Evolutionary conservation across 2,329 filamentous ascomycete species (phyloP).

Genomic region (Fusarium nematophilum): DNA sequence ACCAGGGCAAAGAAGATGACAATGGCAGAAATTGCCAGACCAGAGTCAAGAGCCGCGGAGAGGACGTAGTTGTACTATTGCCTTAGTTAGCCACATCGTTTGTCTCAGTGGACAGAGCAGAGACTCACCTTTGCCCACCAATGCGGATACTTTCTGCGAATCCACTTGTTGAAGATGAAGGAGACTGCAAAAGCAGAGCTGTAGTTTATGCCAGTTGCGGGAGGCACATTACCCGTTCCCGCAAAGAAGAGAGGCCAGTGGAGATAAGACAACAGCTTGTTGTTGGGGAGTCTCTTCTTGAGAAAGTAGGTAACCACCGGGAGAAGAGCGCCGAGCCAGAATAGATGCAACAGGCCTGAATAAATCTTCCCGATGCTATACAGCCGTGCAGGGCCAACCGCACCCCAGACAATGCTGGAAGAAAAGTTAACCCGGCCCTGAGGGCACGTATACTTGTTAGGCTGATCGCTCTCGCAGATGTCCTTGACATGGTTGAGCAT

Average conservation of each 20-base stretch:
- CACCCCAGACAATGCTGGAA: slow-evolving; percentile 61
- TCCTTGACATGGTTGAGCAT: slow-evolving; percentile 13
- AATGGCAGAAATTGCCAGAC: slow-evolving; percentile 22
- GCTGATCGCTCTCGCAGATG: slow-evolving; percentile 19
- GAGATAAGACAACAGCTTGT: slow-evolving; percentile 1
- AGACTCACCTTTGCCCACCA: slow-evolving; percentile 28
- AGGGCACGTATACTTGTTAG: slow-evolving; percentile 58
- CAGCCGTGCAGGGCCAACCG: slow-evolving; percentile 57
- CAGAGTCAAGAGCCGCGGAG: slow-evolving; percentile 23
- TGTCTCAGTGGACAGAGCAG: background rate
- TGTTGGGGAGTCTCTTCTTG: slow-evolving; percentile 6
- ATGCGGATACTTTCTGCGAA: slow-evolving; percentile 18
- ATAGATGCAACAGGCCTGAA: slow-evolving; percentile 16
- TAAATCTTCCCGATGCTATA: slow-evolving; percentile 23
- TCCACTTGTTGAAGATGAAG: slow-evolving; percentile 26
- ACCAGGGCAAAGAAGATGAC: slow-evolving; percentile 26
- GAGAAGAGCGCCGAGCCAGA: slow-evolving; percentile 14
- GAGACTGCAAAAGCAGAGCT: slow-evolving; percentile 14
- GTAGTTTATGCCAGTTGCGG: slow-evolving; percentile 20
- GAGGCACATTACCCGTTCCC: slow-evolving; percentile 20
- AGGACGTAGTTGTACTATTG: slow-evolving; percentile 31
- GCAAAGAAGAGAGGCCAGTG: slow-evolving; percentile 29
- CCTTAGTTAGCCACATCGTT: background rate
- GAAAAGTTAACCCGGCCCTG: slow-evolving; percentile 59
- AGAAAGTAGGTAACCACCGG: slow-evolving; percentile 16